Evolutionary conservation across 208 protist genomes (phyloP).

Genomic region (Trypanosomatidae sp.): DNA sequence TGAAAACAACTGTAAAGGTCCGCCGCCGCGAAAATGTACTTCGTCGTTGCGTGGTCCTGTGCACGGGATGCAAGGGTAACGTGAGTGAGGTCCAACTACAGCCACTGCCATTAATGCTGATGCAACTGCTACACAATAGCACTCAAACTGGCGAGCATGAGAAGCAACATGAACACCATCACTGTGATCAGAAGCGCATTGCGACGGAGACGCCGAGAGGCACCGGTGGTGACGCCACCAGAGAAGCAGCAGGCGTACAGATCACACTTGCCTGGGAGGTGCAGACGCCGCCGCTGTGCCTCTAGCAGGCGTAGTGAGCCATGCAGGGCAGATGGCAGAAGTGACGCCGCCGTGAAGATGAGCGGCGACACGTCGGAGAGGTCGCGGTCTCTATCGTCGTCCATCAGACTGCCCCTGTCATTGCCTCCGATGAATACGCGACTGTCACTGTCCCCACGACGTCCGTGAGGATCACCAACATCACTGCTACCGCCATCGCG

Average conservation of each 20-base stretch:
- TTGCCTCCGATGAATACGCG: neutral
- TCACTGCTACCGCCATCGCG: neutral
- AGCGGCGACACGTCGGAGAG: conserved; percentile 18
- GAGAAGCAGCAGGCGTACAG: conserved; percentile 23
- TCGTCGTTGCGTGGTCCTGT: neutral
- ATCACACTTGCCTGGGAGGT: conserved; percentile 19
- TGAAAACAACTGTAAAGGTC: neutral
- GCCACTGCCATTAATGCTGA: neutral
- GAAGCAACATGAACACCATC: conserved; percentile 11
- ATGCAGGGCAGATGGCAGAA: conserved; percentile 22
- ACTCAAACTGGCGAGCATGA: conserved; percentile 11
- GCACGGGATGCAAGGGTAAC: neutral
- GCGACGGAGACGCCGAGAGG: conserved; percentile 13
- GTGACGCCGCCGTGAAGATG: conserved; percentile 23
- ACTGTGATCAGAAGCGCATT: conserved; percentile 9
- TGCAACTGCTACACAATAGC: neutral
- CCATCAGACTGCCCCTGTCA: neutral
- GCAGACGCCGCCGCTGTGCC: conserved; percentile 13
- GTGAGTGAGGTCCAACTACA: neutral
- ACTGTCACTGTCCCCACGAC: neutral
- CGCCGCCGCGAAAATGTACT: neutral
- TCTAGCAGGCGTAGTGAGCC: conserved; percentile 18
- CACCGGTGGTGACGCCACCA: conserved; percentile 7
- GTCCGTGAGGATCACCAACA: neutral
- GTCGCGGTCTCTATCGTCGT: conserved; percentile 8